Conservation (phyloP, 495 filamentous ascomycete species). For the Durotheca rogersii region DNA sequence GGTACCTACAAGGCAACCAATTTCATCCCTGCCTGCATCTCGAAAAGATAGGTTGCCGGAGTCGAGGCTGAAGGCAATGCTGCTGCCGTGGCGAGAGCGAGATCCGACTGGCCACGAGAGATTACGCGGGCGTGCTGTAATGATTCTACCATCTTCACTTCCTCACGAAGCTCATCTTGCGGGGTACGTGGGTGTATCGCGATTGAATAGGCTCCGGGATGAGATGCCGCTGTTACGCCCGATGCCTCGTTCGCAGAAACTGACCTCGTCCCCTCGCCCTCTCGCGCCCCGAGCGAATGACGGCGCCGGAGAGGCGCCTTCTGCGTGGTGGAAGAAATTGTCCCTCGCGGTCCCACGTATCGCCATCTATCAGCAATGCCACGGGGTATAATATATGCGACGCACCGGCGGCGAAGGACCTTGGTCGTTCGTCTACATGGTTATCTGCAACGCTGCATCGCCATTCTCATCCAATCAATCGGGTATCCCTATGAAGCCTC, state of each 20-base stretch:
- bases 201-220: slow-evolving; percentile 8
- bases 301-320: background rate
- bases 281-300: no score
- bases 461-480: slow-evolving; percentile 24
- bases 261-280: background rate
- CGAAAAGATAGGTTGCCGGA: background rate
- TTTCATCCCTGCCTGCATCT: background rate
- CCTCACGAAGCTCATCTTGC: background rate
- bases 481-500: slow-evolving; percentile 15
- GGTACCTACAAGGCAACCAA: slow-evolving; percentile 9
- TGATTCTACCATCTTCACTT: no score
- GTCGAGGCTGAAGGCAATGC: slow-evolving; percentile 10
- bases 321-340: slow-evolving; percentile 1
- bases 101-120: background rate
- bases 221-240: slow-evolving; percentile 3
- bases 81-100: background rate
- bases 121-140: background rate
- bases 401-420: slow-evolving; percentile 8
- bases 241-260: slow-evolving; percentile 3
- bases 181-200: background rate
- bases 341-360: slow-evolving; percentile 3
- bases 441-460: slow-evolving; percentile 26
- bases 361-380: slow-evolving; percentile 5
- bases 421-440: slow-evolving; percentile 1
- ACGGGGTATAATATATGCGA: slow-evolving; percentile 15